phyloP scores from a whole-genome alignment of 1,139 yeast genomes.

The Yamadazyma songkhlaensis region DNA sequence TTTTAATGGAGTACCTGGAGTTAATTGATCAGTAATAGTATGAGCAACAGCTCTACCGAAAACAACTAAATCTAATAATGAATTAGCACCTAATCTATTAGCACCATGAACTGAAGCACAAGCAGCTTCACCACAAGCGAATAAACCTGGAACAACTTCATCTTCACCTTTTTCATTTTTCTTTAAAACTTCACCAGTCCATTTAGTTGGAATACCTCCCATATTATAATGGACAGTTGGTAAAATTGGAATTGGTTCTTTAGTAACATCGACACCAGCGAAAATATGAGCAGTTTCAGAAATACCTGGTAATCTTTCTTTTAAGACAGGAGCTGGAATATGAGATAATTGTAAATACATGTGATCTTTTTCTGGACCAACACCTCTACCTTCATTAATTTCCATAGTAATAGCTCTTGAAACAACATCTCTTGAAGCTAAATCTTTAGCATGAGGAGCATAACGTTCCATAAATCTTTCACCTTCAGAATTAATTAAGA shows the following conservation, averaged over 20 bases:
- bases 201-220: constrained; percentile 99
- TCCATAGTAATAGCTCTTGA: constrained; percentile 98
- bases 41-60: constrained; percentile 98
- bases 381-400: constrained; percentile 99
- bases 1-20: constrained; percentile 86
- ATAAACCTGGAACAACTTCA: constrained; percentile 86
- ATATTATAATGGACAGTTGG: constrained; percentile 99
- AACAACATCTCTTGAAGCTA: constrained; percentile 98
- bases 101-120: constrained; percentile 99
- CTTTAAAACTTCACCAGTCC: constrained; percentile 92
- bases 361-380: constrained; percentile 94
- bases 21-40: constrained; percentile 78
- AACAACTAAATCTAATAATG: constrained; percentile 94
- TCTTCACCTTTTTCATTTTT: constrained; percentile 87
- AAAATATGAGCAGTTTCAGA: constrained; percentile 98
- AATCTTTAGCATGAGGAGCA: constrained; percentile 97
- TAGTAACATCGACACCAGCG: constrained; percentile 99
- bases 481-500: constrained; percentile 92
- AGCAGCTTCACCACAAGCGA: constrained; percentile 99
- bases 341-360: constrained; percentile 92
- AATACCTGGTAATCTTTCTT: constrained; percentile 98
- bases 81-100: constrained; percentile 98
- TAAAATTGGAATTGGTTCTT: constrained; percentile 97
- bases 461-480: constrained; percentile 99
- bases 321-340: constrained; percentile 85